Conservation (phyloP, 192 early-diverging fungal species). For the Borealophlyctis nickersoniae region DNA sequence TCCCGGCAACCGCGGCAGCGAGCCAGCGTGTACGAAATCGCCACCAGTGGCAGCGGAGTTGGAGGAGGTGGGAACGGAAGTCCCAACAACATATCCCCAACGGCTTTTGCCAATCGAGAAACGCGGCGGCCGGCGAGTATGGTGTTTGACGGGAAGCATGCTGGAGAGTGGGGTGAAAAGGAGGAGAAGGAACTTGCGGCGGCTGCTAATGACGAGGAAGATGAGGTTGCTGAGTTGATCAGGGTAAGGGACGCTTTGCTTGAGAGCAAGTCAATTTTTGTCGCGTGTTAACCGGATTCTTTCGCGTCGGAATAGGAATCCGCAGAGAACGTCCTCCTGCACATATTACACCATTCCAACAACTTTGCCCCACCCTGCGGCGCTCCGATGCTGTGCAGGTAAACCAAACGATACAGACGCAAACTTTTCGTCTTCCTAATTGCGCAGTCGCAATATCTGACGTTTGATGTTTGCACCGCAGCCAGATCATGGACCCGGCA, state of each 20-base stretch:
- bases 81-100: too few relatives aligned
- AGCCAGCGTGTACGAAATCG: too few relatives aligned
- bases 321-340: constrained; percentile 66
- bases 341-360: constrained; percentile 68
- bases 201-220: constrained; percentile 1
- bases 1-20: too few relatives aligned
- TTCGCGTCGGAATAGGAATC: constrained; percentile 52
- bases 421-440: background rate
- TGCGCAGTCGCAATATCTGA: background rate
- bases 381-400: constrained; percentile 54
- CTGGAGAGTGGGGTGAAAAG: background rate
- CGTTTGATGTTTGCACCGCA: constrained; percentile 3
- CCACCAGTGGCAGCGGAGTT: too few relatives aligned
- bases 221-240: constrained; percentile 23
- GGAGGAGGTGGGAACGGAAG: too few relatives aligned
- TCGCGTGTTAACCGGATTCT: too few relatives aligned
- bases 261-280: too few relatives aligned
- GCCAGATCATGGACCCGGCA: constrained; percentile 35
- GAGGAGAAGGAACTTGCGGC: background rate
- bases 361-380: constrained; percentile 64
- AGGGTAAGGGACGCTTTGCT: constrained; percentile 12
- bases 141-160: constrained; percentile 1
- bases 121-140: background rate
- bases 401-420: constrained; percentile 1
- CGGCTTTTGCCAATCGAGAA: too few relatives aligned